Percentiles rank a stretch among this genome's conserved stretches.
These are phyloP conservation scores for Cercospora zeae-maydis DNA, from an alignment of 2,329 filamentous ascomycete genomes.

Conservation along the genomic window DNA sequence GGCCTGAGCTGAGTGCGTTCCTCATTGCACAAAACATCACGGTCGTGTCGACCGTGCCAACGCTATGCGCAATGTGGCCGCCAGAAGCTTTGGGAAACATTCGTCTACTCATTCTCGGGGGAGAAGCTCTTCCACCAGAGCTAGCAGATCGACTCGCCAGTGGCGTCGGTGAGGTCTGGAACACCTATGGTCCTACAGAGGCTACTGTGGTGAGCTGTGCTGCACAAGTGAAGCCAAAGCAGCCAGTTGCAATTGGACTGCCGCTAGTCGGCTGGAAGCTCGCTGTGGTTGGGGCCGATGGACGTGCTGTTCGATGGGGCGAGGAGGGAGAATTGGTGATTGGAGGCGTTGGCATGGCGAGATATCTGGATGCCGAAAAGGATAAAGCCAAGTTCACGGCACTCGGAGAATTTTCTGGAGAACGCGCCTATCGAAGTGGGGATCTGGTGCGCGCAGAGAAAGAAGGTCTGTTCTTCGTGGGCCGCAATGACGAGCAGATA, in stretches of 20 bases:
- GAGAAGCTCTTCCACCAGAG: constrained; percentile 2
- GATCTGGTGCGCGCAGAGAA: constrained; percentile 1
- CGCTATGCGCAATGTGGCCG: constrained; percentile 3
- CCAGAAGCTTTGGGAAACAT: background rate
- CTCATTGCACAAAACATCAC: background rate
- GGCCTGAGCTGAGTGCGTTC: background rate
- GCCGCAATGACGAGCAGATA: constrained; percentile 12
- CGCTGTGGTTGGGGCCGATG: constrained; percentile 5
- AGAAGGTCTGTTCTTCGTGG: background rate
- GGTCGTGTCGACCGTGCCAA: constrained; percentile 5
- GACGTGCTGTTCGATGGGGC: constrained; percentile 6
- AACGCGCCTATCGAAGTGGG: constrained; percentile 9
- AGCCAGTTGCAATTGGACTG: constrained; percentile 7
- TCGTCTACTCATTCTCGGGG: constrained; percentile 4
- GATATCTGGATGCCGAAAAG: constrained; percentile 13
- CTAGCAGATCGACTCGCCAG: background rate
- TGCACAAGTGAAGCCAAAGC: background rate
- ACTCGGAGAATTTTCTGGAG: background rate
- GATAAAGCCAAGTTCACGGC: constrained; percentile 10
- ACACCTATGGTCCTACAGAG: constrained; percentile 5
- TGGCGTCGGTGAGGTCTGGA: constrained; percentile 3
- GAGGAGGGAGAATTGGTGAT: constrained; percentile 12
- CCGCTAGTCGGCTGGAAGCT: constrained; percentile 10
- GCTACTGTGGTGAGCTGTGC: constrained; percentile 7
- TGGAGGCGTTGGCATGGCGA: constrained; percentile 11